Evolutionary conservation across 306 rosid genomes (phyloP).

Genomic region (Dryas alaskensis): DNA sequence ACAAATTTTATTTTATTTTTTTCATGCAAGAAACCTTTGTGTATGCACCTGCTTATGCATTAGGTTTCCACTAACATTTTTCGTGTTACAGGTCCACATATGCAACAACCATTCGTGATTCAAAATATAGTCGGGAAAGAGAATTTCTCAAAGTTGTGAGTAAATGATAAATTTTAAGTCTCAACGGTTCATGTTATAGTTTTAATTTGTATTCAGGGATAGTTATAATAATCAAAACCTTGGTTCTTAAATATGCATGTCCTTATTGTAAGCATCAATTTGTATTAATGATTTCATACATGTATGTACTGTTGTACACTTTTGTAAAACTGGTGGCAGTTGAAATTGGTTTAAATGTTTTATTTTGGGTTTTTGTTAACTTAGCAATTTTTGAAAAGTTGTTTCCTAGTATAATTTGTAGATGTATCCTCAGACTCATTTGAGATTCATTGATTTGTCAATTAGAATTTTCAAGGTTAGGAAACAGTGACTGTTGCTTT

Average conservation of each 20-base stretch:
- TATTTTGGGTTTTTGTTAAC: too few relatives aligned
- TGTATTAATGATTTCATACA: not conserved
- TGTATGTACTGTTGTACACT: not conserved
- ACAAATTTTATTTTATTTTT: not conserved
- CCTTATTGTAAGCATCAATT: not conserved
- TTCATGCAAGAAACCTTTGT: not conserved
- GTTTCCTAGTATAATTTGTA: too few relatives aligned
- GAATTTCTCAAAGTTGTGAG: slow-evolving; percentile 94
- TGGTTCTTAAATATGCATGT: not conserved
- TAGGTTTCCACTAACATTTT: slow-evolving; percentile 14
- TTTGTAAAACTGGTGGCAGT: not conserved
- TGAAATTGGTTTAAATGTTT: not conserved
- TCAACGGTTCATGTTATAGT: not conserved
- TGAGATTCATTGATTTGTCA: too few relatives aligned
- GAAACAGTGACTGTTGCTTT: not conserved
- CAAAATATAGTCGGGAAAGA: slow-evolving; percentile 77
- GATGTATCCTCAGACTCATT: too few relatives aligned
- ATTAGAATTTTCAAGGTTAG: too few relatives aligned
- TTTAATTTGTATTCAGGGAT: not conserved
- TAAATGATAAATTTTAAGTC: slow-evolving; percentile 18
- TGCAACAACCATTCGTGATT: slow-evolving; percentile 91
- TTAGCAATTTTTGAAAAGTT: too few relatives aligned
- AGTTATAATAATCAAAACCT: not conserved
- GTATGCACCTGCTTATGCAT: not conserved
- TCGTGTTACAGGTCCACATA: slow-evolving; percentile 69